These are phyloP conservation scores for Termitomyces heimii DNA, from an alignment of 768 basidiomycete genomes.

Conservation along the genomic window DNA sequence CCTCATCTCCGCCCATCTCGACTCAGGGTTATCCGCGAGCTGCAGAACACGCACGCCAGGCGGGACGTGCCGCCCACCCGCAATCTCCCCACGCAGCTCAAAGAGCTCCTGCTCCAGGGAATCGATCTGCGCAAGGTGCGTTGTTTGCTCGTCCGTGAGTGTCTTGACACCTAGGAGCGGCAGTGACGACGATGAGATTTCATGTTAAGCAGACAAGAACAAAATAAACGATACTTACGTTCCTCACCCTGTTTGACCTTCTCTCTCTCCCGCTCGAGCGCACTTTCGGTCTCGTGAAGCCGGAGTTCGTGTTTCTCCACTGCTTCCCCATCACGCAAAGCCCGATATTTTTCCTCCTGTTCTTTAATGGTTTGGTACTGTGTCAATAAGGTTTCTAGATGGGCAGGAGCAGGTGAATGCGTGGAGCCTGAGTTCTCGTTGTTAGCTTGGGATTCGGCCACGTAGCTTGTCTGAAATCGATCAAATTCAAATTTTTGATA, in stretches of 20 bases:
- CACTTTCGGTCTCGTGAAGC: neutral
- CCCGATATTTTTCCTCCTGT: neutral
- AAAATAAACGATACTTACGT: constrained; percentile 1
- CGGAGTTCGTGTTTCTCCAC: neutral
- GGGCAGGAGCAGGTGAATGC: neutral
- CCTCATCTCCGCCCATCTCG: constrained; percentile 72
- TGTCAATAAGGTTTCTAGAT: constrained; percentile 1
- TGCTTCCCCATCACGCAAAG: neutral
- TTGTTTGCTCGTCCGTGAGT: constrained; percentile 26
- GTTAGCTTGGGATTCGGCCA: constrained; percentile 2
- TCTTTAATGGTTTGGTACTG: constrained; percentile 1
- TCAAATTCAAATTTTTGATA: neutral
- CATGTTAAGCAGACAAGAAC: neutral
- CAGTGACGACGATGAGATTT: neutral
- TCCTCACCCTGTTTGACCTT: constrained; percentile 9
- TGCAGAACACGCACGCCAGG: constrained; percentile 10
- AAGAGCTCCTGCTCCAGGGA: constrained; percentile 74
- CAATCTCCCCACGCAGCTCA: constrained; percentile 72
- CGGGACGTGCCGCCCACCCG: constrained; percentile 55
- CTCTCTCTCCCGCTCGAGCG: constrained; percentile 1
- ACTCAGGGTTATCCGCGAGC: constrained; percentile 45
- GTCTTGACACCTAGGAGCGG: constrained; percentile 36
- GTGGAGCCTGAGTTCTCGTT: neutral
- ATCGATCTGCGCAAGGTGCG: constrained; percentile 52
- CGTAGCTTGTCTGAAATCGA: constrained; percentile 5